Conservation (phyloP, 1,284 basidiomycete species). For the Naganishia albida region DNA sequence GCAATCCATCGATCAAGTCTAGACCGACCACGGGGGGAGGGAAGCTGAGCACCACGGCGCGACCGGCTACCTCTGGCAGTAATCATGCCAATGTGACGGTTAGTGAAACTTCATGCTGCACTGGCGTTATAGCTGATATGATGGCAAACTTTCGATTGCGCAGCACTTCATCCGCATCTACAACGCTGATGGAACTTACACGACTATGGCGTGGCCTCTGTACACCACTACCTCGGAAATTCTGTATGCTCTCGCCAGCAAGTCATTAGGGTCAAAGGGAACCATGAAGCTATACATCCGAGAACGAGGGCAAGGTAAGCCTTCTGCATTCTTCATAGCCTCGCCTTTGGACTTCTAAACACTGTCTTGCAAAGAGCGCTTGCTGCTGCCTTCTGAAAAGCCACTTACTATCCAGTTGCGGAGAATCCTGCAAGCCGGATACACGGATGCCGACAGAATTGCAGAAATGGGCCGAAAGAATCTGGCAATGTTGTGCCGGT, state of each 20-base stretch:
- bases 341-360: neutral
- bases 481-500: constrained; percentile 81
- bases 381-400: constrained; percentile 75
- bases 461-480: constrained; percentile 80
- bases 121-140: no score
- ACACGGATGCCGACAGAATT: constrained; percentile 76
- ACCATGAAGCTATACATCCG: constrained; percentile 77
- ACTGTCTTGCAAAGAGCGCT: constrained; percentile 63
- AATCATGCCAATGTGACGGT: constrained; percentile 29
- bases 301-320: constrained; percentile 76
- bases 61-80: constrained; percentile 44
- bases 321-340: constrained; percentile 31
- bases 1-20: constrained; percentile 5
- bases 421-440: constrained; percentile 87
- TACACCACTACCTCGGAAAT: constrained; percentile 71
- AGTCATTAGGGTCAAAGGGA: constrained; percentile 56
- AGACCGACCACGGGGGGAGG: constrained; percentile 12
- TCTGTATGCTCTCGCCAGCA: constrained; percentile 64
- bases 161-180: constrained; percentile 70
- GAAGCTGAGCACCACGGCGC: constrained; percentile 30
- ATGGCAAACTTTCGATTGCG: neutral
- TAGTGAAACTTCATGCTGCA: neutral
- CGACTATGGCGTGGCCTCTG: constrained; percentile 67
- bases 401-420: constrained; percentile 83
- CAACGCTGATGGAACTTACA: constrained; percentile 71